These are phyloP conservation scores for Sugiyamaella qingdaonensis DNA, from an alignment of 805 yeast genomes.

Conservation along the genomic window DNA sequence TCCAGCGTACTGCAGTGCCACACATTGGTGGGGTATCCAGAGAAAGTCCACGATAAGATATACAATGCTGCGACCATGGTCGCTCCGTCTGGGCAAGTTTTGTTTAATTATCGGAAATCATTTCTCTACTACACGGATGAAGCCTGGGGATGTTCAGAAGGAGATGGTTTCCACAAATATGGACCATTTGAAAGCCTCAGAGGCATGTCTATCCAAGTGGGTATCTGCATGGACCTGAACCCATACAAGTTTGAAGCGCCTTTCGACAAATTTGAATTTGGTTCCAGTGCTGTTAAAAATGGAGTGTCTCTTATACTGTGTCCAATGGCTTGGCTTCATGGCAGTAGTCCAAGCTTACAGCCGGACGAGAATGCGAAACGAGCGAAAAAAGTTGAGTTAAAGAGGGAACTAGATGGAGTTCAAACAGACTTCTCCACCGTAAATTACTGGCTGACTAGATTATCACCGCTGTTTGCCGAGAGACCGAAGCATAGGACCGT, in stretches of 20 bases:
- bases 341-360: conserved; percentile 15
- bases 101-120: conserved; percentile 70
- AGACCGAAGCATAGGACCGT: not conserved
- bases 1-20: conserved; percentile 53
- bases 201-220: conserved; percentile 49
- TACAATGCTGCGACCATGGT: conserved; percentile 73
- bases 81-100: conserved; percentile 50
- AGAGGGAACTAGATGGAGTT: conserved; percentile 25
- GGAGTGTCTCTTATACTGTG: conserved; percentile 55
- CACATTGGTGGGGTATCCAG: conserved; percentile 83
- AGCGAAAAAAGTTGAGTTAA: conserved; percentile 12
- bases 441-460: conserved; percentile 71
- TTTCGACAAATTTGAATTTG: conserved; percentile 68
- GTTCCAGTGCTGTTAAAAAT: conserved; percentile 46
- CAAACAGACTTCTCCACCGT: conserved; percentile 48
- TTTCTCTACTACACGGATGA: conserved; percentile 77
- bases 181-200: conserved; percentile 8
- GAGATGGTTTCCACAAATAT: conserved; percentile 45
- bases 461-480: conserved; percentile 43
- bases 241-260: conserved; percentile 83
- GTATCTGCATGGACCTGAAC: conserved; percentile 92
- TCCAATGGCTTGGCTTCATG: conserved; percentile 81
- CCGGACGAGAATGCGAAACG: conserved; percentile 18
- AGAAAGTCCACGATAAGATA: conserved; percentile 36
- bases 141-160: conserved; percentile 72